Evolutionary conservation across 1,284 basidiomycete species (phyloP).

Genomic region (Porogramme epimiltina): DNA sequence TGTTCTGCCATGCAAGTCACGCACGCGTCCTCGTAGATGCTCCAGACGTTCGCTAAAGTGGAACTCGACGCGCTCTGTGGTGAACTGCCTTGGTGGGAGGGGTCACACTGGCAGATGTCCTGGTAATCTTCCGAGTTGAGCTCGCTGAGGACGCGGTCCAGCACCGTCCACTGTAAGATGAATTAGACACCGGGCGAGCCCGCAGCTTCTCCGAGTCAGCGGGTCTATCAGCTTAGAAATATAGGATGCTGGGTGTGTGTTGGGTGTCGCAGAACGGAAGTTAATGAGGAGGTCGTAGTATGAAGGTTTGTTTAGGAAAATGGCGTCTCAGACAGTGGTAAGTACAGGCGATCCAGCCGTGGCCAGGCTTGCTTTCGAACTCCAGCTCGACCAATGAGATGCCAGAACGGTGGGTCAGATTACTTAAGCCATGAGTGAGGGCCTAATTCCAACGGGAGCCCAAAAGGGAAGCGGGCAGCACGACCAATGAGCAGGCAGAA

Average conservation of each 20-base stretch:
- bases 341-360: slow-evolving; percentile 84
- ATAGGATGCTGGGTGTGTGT: slow-evolving; percentile 64
- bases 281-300: slow-evolving; percentile 80
- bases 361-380: slow-evolving; percentile 53
- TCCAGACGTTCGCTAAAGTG: slow-evolving; percentile 71
- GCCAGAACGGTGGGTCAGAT: too few species aligned
- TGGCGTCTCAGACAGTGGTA: slow-evolving; percentile 77
- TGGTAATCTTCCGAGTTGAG: slow-evolving; percentile 42
- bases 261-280: slow-evolving; percentile 63
- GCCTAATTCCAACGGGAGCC: too few species aligned
- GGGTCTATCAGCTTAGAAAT: slow-evolving; percentile 50
- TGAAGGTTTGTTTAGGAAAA: slow-evolving; percentile 76
- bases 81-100: slow-evolving; percentile 15
- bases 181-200: slow-evolving; percentile 18
- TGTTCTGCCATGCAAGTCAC: slow-evolving; percentile 61
- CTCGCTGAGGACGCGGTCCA: slow-evolving; percentile 65
- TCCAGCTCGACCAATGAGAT: slow-evolving; percentile 63
- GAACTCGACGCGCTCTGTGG: slow-evolving; percentile 38
- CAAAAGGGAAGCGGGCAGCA: too few species aligned
- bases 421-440: too few species aligned
- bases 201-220: slow-evolving; percentile 36
- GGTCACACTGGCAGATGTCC: slow-evolving; percentile 25
- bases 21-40: slow-evolving; percentile 80
- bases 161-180: slow-evolving; percentile 65
- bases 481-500: too few species aligned